Conservation (phyloP, 202 grass and related monocot genomes). For the Cymbopogon flexuosus region DNA sequence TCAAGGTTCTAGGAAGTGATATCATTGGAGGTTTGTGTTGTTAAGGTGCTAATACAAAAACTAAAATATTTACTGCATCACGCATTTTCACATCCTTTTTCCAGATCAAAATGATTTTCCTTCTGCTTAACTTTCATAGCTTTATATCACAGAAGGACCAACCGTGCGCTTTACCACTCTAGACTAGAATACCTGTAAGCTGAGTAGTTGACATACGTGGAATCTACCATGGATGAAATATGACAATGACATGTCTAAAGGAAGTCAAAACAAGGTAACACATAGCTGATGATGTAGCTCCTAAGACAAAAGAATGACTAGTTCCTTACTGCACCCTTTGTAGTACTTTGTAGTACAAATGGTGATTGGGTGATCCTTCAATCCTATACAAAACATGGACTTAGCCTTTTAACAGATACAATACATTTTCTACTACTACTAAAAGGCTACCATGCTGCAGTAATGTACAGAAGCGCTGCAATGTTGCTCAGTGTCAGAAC, state of each 20-base stretch:
- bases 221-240: not conserved
- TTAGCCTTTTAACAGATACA: not conserved
- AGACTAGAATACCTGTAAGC: not conserved
- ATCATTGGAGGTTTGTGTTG: not conserved
- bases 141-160: not conserved
- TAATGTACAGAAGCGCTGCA: not conserved
- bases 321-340: not conserved
- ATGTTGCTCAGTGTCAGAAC: not conserved
- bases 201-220: conserved; percentile 1
- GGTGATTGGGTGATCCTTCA: not conserved
- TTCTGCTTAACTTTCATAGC: not conserved
- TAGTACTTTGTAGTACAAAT: not conserved
- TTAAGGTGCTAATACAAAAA: not conserved
- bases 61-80: not conserved
- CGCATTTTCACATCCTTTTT: not conserved
- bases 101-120: not conserved
- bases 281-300: not conserved
- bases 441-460: not conserved
- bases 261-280: not conserved
- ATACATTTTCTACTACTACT: not conserved
- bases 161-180: not conserved
- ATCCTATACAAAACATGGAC: not conserved
- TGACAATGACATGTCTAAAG: not conserved
- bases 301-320: not conserved
- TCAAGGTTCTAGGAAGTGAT: not conserved